phyloP scores from a whole-genome alignment of 1,139 yeast species.

The Zhuliangozyma blackwelliae region DNA sequence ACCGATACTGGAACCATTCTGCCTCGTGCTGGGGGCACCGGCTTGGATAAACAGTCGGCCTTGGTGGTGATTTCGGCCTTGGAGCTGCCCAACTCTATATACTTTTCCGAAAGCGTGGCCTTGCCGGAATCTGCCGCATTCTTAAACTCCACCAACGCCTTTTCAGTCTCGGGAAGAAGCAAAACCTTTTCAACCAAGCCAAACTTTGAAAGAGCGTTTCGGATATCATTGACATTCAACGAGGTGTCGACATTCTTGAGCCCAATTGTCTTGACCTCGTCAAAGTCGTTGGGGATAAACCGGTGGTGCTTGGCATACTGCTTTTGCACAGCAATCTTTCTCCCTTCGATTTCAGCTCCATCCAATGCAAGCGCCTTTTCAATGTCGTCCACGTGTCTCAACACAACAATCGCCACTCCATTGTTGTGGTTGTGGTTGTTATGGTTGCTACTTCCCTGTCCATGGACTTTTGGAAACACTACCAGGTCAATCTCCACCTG shows the following conservation, averaged over 20 bases:
- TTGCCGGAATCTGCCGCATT: conserved; percentile 50
- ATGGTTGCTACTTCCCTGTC: conserved; percentile 1
- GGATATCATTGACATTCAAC: conserved; percentile 39
- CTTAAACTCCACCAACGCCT: conserved; percentile 53
- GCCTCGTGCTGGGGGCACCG: too few relatives aligned
- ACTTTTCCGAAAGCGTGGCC: conserved; percentile 36
- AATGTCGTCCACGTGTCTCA: conserved; percentile 34
- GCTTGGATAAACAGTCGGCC: background rate
- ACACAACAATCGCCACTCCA: conserved; percentile 58
- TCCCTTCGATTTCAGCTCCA: conserved; percentile 32
- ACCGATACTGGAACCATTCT: too few relatives aligned
- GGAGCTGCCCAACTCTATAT: conserved; percentile 7
- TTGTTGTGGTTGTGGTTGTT: conserved; percentile 18
- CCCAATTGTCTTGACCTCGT: conserved; percentile 33
- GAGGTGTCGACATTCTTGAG: conserved; percentile 46
- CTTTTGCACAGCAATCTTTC: conserved; percentile 38
- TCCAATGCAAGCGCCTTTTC: conserved; percentile 36
- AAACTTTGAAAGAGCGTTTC: conserved; percentile 23
- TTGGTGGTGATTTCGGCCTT: conserved; percentile 3
- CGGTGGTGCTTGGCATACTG: conserved; percentile 28
- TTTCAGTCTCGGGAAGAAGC: conserved; percentile 44
- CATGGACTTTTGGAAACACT: conserved; percentile 40
- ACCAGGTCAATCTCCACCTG: conserved; percentile 39
- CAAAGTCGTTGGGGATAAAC: conserved; percentile 20
- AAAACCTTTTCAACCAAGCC: conserved; percentile 40